Base-by-base conservation (phyloP, 257 asterid genomes). In the Rubia yunnanensis region DNA sequence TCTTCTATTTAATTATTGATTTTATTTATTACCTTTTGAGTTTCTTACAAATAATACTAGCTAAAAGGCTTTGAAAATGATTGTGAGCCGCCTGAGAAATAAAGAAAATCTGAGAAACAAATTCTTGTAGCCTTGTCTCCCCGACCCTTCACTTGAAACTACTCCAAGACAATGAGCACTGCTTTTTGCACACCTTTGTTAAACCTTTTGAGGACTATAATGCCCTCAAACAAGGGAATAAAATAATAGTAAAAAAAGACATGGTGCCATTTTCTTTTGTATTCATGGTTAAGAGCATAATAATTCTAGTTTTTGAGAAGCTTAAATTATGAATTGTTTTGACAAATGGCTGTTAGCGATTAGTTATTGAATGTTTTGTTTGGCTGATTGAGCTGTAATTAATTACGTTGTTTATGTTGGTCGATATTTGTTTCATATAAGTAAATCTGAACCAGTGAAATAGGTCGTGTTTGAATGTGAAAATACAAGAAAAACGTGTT, bases 51-150 rank as follows among this genome's bases (percentile, higher is more conserved):
- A 41, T 13, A 67, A 58, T 65, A n/a, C n/a, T n/a, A 2, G 38
- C 67, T 52, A 70, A 80, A 81, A 74, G 86, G 74, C 76, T 67
- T 48, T 73, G 83, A 81, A 74, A 85, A 80, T 77, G 88, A 88
- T 74, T 75, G 80, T 70, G 64, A 72, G 85, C 88, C 76, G 82
- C 86, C 78, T 67, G 22, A 50, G 27, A 35, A 66, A 71, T 9
- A 60, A 7, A 60, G 20, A 4, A 60, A 53, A 27, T 53, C 14
- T 8, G 32, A 39, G 31, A 22, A 46, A 28, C 38, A 44, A 59
- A 41, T 73, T 72, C 72, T 57, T 76, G 78, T 52, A 53, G 38
- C 75, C 74, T 76, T 84, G 88, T 78, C 87, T 61, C 86, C 82
- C 78, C 69, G 49, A 65, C 69, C 69, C 78, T 63, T 79, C 70